These are phyloP conservation scores for Angomonas ambiguus DNA, from an alignment of 208 protist genomes.

Conservation along the genomic window DNA sequence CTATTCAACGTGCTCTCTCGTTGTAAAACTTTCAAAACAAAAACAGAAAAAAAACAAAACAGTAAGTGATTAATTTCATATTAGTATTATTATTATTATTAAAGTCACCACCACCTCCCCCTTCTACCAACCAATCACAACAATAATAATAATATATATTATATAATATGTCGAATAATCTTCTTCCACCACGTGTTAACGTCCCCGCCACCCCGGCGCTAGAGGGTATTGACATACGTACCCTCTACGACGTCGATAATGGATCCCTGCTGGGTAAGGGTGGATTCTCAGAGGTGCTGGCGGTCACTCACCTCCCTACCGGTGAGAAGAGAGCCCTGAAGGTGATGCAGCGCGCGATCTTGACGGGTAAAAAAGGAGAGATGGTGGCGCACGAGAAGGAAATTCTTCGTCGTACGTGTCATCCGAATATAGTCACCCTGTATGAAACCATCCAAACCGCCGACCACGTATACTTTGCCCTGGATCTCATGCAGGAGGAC, in stretches of 20 bases:
- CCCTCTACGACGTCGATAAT: constrained; percentile 62
- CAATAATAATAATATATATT: constrained; percentile 13
- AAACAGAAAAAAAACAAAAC: no score
- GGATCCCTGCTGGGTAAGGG: constrained; percentile 62
- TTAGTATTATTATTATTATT: constrained; percentile 18
- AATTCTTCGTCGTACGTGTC: constrained; percentile 71
- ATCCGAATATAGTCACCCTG: constrained; percentile 81
- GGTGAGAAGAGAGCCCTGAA: constrained; percentile 74
- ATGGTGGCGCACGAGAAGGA: constrained; percentile 86
- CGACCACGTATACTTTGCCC: constrained; percentile 72
- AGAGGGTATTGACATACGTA: constrained; percentile 50
- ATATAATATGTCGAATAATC: constrained; percentile 7
- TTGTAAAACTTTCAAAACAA: no score
- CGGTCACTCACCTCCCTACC: constrained; percentile 48
- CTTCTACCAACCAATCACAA: background rate
- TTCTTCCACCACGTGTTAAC: constrained; percentile 34
- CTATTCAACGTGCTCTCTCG: no score
- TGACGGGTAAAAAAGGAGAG: constrained; percentile 72
- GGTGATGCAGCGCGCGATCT: constrained; percentile 50
- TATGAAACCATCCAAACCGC: constrained; percentile 68
- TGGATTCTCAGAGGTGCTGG: constrained; percentile 77
- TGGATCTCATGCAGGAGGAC: constrained; percentile 83
- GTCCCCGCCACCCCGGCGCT: constrained; percentile 71
- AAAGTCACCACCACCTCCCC: background rate
- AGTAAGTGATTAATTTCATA: no score